phyloP scores from a whole-genome alignment of 495 filamentous ascomycete genomes.

The Polyplosphaeria fusca region DNA sequence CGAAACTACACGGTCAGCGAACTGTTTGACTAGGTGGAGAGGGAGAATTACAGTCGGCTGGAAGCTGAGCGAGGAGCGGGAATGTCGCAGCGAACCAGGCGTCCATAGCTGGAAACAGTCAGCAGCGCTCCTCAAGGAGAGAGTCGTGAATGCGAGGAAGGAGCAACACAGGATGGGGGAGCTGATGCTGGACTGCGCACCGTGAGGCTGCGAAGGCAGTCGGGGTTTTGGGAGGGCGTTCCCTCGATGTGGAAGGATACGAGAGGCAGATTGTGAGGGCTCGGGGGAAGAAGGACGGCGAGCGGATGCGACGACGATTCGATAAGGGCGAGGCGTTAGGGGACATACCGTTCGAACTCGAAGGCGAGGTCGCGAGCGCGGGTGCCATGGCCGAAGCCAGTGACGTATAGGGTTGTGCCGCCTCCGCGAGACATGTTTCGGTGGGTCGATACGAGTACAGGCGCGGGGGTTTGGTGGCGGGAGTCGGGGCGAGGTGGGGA shows the following conservation, averaged over 20 bases:
- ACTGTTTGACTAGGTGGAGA: neutral
- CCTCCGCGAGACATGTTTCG: constrained; percentile 88
- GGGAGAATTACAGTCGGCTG: constrained; percentile 80
- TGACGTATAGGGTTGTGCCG: constrained; percentile 93
- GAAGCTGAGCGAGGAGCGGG: constrained; percentile 89
- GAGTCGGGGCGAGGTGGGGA: neutral
- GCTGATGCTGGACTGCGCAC: constrained; percentile 6
- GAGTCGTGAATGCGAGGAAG: no score
- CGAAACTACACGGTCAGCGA: constrained; percentile 64
- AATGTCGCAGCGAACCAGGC: constrained; percentile 98
- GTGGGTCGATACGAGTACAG: neutral
- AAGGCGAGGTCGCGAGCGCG: constrained; percentile 99
- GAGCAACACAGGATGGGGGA: no score
- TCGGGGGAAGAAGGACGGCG: constrained; percentile 8
- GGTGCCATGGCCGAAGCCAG: constrained; percentile 97
- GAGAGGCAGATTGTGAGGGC: constrained; percentile 32
- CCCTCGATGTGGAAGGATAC: no score
- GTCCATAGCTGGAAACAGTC: constrained; percentile 72
- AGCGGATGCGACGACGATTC: constrained; percentile 33
- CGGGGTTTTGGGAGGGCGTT: no score
- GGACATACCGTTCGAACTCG: constrained; percentile 99
- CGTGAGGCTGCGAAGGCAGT: constrained; percentile 27
- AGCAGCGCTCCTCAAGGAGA: no score
- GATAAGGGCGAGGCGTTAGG: constrained; percentile 30
- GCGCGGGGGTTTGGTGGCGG: neutral